These are phyloP conservation scores for Psilocybe cubensis DNA, from an alignment of 768 basidiomycete species.

Conservation along the genomic window DNA sequence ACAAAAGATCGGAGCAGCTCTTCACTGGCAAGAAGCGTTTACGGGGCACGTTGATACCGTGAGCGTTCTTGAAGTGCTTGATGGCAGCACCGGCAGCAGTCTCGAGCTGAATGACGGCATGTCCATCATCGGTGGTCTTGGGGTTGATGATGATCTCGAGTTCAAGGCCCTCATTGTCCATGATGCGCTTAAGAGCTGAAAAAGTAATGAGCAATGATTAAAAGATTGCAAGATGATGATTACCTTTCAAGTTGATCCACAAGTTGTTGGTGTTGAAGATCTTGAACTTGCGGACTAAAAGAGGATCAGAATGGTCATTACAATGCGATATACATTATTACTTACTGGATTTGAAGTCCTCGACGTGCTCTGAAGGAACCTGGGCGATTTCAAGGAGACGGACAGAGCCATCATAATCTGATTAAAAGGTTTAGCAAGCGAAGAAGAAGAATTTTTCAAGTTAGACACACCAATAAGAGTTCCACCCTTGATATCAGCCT, in stretches of 20 bases:
- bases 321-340: not conserved
- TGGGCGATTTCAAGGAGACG: conserved; percentile 94
- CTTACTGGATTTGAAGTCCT: conserved; percentile 88
- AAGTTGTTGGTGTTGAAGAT: conserved; percentile 90
- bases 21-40: conserved; percentile 92
- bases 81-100: conserved; percentile 93
- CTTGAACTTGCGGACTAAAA: conserved; percentile 84
- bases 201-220: not conserved
- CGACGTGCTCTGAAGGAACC: conserved; percentile 90
- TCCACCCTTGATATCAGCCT: conserved; percentile 81
- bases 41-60: conserved; percentile 94
- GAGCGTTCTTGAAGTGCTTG: conserved; percentile 91
- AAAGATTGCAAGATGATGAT: conserved; percentile 8
- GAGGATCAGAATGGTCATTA: not conserved
- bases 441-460: not conserved
- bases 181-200: conserved; percentile 84
- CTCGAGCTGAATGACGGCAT: conserved; percentile 87
- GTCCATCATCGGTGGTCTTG: conserved; percentile 85
- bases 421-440: not conserved
- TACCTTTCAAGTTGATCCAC: conserved; percentile 79
- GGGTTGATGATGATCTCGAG: conserved; percentile 96
- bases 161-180: conserved; percentile 86
- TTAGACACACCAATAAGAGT: conserved; percentile 66
- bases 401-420: conserved; percentile 84
- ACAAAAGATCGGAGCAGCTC: conserved; percentile 84